phyloP scores from a whole-genome alignment of 768 basidiomycete species.

The Gymnopilus dilepis region DNA sequence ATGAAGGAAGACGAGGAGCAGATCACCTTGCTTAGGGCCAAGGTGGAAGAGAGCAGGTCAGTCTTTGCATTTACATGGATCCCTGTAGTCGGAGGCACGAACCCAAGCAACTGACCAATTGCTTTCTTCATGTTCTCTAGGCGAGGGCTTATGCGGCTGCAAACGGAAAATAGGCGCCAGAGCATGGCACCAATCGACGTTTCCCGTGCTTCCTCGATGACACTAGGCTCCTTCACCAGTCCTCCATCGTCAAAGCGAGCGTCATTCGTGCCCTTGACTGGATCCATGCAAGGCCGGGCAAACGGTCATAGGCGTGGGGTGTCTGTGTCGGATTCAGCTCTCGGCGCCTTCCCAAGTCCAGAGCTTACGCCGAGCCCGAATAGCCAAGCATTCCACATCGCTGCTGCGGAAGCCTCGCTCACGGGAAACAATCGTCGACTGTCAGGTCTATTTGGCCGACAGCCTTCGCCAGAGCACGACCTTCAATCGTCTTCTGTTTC shows the following conservation, averaged over 20 bases:
- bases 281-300: conserved; percentile 50
- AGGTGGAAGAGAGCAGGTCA: conserved; percentile 88
- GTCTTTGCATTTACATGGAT: conserved; percentile 30
- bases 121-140: conserved; percentile 38
- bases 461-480: conserved; percentile 49
- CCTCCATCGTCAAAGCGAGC: conserved; percentile 69
- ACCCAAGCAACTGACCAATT: background rate
- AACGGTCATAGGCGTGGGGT: conserved; percentile 70
- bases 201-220: conserved; percentile 48
- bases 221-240: conserved; percentile 38
- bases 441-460: conserved; percentile 59
- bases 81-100: background rate
- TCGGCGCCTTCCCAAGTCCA: conserved; percentile 33
- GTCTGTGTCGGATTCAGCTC: conserved; percentile 70
- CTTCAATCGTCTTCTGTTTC: conserved; percentile 27
- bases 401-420: conserved; percentile 38
- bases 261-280: conserved; percentile 77
- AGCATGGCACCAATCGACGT: conserved; percentile 63
- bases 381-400: conserved; percentile 34
- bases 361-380: conserved; percentile 43
- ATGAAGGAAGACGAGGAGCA: conserved; percentile 78
- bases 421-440: conserved; percentile 42
- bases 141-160: conserved; percentile 86
- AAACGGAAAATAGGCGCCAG: conserved; percentile 74
- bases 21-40: conserved; percentile 74